Base-by-base conservation (phyloP, 1,284 basidiomycete species). In the Coniferiporia sulphurascens region DNA sequence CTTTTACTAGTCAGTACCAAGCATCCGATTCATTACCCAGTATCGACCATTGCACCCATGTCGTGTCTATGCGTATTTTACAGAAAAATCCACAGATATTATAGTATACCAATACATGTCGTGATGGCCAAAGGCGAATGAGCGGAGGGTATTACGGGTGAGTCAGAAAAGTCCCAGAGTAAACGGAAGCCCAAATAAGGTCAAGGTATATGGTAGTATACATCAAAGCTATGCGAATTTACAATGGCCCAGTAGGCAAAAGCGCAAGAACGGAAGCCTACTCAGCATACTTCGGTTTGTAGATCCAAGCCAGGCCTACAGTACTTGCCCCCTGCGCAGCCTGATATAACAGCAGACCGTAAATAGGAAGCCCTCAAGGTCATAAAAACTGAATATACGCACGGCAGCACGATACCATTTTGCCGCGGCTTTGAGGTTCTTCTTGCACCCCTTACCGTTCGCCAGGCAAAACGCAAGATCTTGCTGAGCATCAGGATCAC, bases 321-420 rank as follows among this genome's bases (percentile, higher is more conserved):
- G 88, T 86, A 67, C 87, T 90, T 51, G 77, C 81, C 15, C 91
- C 91, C 71, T 93, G 91, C 15, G 80, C 78, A 55, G 86, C 87
- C 83, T 89, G 63, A 2, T 52, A 6, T 48, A 52, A 13, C 54
- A 46, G 53, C 22, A 43, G 17, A 19, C 12, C 8, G 19, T 34
- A 17, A 41, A 19, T 59, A 34, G 63, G 58, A 21, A 45, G 59
- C 59, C n/a, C 66, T 7, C 44, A 17, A 48, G 46, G 6, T 48
- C 36, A 3, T 48, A 43, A 22, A 35, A 15, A 22, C 43, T 27
- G 27, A 27, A 27, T 7, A 34, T 1, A 76, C 82, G 71, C 60
- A 92, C 87, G 22, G 93, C 93, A 57, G 86, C 84, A 15, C 93
- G 84, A 72, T 95, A 95, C 87, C 93, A 95, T 72, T 84, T 87